Base-by-base conservation (phyloP, 352 stramenopile species). In the Phytophthora foliorum region DNA sequence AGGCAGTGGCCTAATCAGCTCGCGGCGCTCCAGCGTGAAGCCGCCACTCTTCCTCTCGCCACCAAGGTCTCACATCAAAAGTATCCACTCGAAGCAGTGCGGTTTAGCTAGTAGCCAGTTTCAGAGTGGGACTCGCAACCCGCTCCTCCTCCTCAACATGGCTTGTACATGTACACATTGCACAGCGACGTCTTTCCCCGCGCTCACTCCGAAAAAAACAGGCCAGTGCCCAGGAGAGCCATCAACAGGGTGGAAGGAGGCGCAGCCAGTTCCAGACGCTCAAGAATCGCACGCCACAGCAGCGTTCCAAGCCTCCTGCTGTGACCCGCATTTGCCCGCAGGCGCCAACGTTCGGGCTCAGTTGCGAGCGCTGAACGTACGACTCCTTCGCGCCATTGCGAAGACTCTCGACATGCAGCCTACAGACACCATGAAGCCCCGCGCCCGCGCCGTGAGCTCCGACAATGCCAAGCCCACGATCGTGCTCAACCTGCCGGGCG, bases 401-500 rank as follows among this genome's bases (percentile, higher is more conserved):
- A 72, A 67, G 64, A 71, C 53, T 22, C 14, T 63, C n/a, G 25
- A 66, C 36, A 74, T 77, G 69, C 52, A 63, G 45, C 7, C 63
- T 27, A 39, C 60, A n/a, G 44, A 69, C 50, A 57, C 41, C 45
- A 65, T 69, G 24, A 77, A 77, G 42, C 31, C 42, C 27, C 67
- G 59, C 17, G 44, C 42, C 22, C 69, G 58, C 0, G 32, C 64
- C 36, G 49, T 64, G 48, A 77, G 59, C 49, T 72, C 63, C 46
- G 69, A 75, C 34, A 56, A 71, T 4, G 25, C 45, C 53, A 79
- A 68, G 22, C 76, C 80, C 17, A 83, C 74, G 45, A 71, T 93
- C 51, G 81, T 91, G 57, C 72, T 93, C 51, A 78, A 88, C 48
- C 80, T 93, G 56, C 81, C 86, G 19, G 85, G 82, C 57, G 77